Evolutionary conservation across 768 basidiomycete species (phyloP).

Genomic region (Auriscalpium orientale): DNA sequence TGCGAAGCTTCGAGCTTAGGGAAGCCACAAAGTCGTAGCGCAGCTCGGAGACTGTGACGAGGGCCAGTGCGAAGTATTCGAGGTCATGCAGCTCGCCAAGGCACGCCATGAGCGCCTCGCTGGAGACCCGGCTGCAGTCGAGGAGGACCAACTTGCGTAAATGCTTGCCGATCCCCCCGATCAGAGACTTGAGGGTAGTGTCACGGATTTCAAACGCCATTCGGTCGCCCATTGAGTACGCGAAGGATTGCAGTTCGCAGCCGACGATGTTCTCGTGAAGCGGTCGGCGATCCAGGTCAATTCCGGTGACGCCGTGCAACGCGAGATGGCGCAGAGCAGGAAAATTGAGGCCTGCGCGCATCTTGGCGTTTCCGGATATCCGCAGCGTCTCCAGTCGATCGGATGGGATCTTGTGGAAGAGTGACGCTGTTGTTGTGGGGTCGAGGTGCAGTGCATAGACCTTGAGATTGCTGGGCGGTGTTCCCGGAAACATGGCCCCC

Average conservation of each 20-base stretch:
- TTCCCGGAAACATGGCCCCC: slow-evolving; percentile 29
- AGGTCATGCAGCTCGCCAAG: slow-evolving; percentile 21
- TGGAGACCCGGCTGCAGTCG: slow-evolving; percentile 27
- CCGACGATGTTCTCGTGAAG: slow-evolving; percentile 22
- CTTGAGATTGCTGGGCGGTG: slow-evolving; percentile 1
- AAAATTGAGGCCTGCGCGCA: slow-evolving; percentile 9
- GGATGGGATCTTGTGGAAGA: slow-evolving; percentile 24
- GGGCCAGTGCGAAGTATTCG: slow-evolving; percentile 29
- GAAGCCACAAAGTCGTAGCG: slow-evolving; percentile 24
- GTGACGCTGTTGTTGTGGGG: slow-evolving; percentile 21
- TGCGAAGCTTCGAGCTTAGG: slow-evolving; percentile 22
- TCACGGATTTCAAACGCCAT: slow-evolving; percentile 32
- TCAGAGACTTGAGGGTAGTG: slow-evolving; percentile 25
- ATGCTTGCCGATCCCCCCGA: slow-evolving; percentile 8
- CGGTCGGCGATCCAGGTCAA: slow-evolving; percentile 26
- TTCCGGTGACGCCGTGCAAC: slow-evolving; percentile 27
- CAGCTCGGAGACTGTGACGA: slow-evolving; percentile 29
- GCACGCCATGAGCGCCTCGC: slow-evolving; percentile 22
- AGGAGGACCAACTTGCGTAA: slow-evolving; percentile 30
- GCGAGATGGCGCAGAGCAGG: slow-evolving; percentile 23
- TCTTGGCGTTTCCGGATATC: slow-evolving; percentile 27
- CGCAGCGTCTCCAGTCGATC: slow-evolving; percentile 23
- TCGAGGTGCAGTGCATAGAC: slow-evolving; percentile 28
- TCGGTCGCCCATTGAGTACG: slow-evolving; percentile 25
- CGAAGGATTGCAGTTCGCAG: slow-evolving; percentile 28